phyloP scores from a whole-genome alignment of 495 filamentous ascomycete genomes.

The Lichenothelia convexa region DNA sequence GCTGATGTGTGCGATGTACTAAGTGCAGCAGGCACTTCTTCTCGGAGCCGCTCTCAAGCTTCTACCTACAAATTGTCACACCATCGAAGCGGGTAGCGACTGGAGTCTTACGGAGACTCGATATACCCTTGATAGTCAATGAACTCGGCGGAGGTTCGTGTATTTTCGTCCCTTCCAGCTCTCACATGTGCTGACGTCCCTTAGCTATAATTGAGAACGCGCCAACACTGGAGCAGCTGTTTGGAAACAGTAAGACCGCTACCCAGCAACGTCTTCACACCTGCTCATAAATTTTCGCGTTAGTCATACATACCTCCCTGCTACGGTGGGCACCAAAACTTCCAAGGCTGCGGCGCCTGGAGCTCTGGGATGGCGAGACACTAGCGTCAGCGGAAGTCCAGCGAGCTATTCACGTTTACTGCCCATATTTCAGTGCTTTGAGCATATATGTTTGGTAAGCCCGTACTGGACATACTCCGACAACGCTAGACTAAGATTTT shows the following conservation, averaged over 20 bases:
- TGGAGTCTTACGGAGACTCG: conserved; percentile 3
- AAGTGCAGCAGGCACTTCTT: conserved; percentile 15
- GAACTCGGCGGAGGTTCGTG: conserved; percentile 24
- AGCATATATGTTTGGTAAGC: conserved; percentile 35
- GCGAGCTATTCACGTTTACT: conserved; percentile 34
- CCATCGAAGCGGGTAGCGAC: conserved; percentile 2
- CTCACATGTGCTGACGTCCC: conserved; percentile 1
- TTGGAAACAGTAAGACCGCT: conserved; percentile 28
- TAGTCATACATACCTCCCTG: conserved; percentile 24
- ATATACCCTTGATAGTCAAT: conserved; percentile 17
- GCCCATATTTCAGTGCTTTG: conserved; percentile 41
- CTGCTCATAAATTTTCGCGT: no score
- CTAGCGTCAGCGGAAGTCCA: conserved; percentile 32
- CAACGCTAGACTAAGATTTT: background rate
- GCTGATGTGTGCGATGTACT: background rate
- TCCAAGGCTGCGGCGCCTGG: conserved; percentile 29
- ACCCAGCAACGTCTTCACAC: no score
- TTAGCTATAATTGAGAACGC: conserved; percentile 31
- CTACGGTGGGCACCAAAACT: conserved; percentile 28
- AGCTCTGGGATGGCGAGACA: conserved; percentile 37
- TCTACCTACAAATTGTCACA: conserved; percentile 8
- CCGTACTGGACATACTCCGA: conserved; percentile 5
- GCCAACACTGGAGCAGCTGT: conserved; percentile 33
- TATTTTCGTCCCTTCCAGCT: background rate
- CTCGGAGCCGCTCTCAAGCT: conserved; percentile 13